Base-by-base conservation (phyloP, 2,329 filamentous ascomycete species). In the Dactylellina haptotyla region DNA sequence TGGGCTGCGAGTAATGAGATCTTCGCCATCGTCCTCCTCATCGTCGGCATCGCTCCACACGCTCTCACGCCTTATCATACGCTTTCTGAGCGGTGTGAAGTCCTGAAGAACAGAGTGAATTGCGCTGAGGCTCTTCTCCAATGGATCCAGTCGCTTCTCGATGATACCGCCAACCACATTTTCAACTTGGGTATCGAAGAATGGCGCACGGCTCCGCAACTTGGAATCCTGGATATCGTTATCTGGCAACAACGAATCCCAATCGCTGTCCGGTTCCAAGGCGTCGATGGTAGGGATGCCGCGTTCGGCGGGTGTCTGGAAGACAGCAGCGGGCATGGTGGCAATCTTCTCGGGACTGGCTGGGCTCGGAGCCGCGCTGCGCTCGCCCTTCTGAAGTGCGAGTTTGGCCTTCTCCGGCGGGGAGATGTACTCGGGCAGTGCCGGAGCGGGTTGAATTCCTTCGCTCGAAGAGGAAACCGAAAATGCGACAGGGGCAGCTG, bases 121-220 rank as follows among this genome's bases (percentile, higher is more conserved):
- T 25, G 85, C 85, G 59, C 87, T 86, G 65, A 99, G 81, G n/a
- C 88, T 87, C 79, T 89, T 88, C 81, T 97, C 92, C 28, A 99
- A 83, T 32, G 95, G 94, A 67, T 87, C 87, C 5, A 99, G 84
- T 41, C 91, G 89, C 75, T 89, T 87, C 58, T 92, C 87, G 57
- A 99, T 82, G 2, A 95, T 84, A 51, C 87, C 87, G 58, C 90
- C 91, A 76, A 99, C 90, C 75, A 98, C 82, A 56, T 92, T 88
- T 79, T 97, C 93, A 75, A 99, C 91, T 79, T 91, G 93, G 50
- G 88, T 89, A 79, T 98, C 93, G 78, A 98, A 97, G 85, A 97
- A 98, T 50, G 88, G 87, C 75, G 91, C 91, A 51, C 93, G 88
- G 59, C 89, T 88, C 76, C 91, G 88, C 18, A 98, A 84, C 81